Evolutionary conservation across 2,329 filamentous ascomycete species (phyloP).

Genomic region (Lachnellula willkommii): DNA sequence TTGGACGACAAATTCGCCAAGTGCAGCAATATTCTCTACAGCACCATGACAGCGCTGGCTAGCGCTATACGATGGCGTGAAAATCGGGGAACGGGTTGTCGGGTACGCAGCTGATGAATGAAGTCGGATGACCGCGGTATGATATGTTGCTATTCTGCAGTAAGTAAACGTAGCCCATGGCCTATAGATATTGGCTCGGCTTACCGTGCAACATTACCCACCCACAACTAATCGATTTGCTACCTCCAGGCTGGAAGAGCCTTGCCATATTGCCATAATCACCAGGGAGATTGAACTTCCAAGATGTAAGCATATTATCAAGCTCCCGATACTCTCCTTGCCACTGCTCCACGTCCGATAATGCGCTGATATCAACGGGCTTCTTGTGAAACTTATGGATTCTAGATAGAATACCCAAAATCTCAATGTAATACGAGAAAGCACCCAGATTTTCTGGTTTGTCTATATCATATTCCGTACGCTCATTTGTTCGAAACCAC

Average conservation of each 20-base stretch:
- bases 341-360: slow-evolving; percentile 84
- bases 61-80: slow-evolving; percentile 81
- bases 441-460: slow-evolving; percentile 77
- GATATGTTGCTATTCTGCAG: slow-evolving; percentile 59
- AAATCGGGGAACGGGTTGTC: slow-evolving; percentile 80
- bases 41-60: slow-evolving; percentile 77
- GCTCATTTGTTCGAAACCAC: slow-evolving; percentile 60
- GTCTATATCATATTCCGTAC: slow-evolving; percentile 58
- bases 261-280: slow-evolving; percentile 83
- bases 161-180: slow-evolving; percentile 5
- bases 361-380: slow-evolving; percentile 79
- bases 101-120: slow-evolving; percentile 92
- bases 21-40: slow-evolving; percentile 73
- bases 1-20: slow-evolving; percentile 72
- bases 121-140: slow-evolving; percentile 82
- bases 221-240: slow-evolving; percentile 68
- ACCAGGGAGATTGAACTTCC: slow-evolving; percentile 76
- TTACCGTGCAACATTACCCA: slow-evolving; percentile 78
- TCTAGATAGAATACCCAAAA: slow-evolving; percentile 78
- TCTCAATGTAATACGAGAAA: slow-evolving; percentile 87
- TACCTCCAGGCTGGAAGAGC: slow-evolving; percentile 63
- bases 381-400: slow-evolving; percentile 86
- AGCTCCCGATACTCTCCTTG: slow-evolving; percentile 81
- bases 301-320: slow-evolving; percentile 70
- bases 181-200: neutral